Evolutionary conservation across 1,284 basidiomycete genomes (phyloP), one percentile per base, ranked within the genome.

Genomic region (Fomitopsis palustris): DNA sequence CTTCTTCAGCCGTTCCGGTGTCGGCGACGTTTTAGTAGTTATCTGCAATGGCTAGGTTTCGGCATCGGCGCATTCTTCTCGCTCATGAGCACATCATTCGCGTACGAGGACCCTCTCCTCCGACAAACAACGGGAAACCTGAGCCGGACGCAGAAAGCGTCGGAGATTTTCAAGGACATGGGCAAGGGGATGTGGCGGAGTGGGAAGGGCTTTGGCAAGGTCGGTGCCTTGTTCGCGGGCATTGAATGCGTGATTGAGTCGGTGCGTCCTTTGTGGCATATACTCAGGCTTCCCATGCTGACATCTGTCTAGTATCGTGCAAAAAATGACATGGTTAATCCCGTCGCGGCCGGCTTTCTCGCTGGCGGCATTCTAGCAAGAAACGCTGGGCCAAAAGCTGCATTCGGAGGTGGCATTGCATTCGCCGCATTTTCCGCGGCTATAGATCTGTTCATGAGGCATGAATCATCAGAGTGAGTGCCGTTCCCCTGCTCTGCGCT

Each of bases 201-300:
- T 56, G 96, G 96, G 14, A 95, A 90, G 72, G 92, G 95, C 0
- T 98, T 98, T 69, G 96, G 89, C 1, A 97, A 96, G 77, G 93
- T 99, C 52, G 96, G 96, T 17, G 93, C 92, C 5, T 70, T 99
- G 53, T 99, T 95, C 73, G 89, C 93, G 17, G 95, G 96, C 31
- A 87, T 94, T 16, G 97, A 99, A 76, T 99, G 96, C 70, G 88
- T 94, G 62, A 92, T 98, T 60, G 96, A 99, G 78, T 93, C 91
- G 62, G 96, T 95, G 74, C 76, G 95, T 87, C n/a, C 25, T 27
- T n/a, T n/a, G n/a, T 57, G 19, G 35, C 58, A 31, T 31, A 17
- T 47, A 47, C 62, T n/a, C 53, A 33, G 35, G 51, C 14, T 49
- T 60, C 56, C 51, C 16, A 38, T 10, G 12, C 21, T 61, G 35